Conservation (phyloP, 164 flowering plant species). For the Protea cynaroides region DNA sequence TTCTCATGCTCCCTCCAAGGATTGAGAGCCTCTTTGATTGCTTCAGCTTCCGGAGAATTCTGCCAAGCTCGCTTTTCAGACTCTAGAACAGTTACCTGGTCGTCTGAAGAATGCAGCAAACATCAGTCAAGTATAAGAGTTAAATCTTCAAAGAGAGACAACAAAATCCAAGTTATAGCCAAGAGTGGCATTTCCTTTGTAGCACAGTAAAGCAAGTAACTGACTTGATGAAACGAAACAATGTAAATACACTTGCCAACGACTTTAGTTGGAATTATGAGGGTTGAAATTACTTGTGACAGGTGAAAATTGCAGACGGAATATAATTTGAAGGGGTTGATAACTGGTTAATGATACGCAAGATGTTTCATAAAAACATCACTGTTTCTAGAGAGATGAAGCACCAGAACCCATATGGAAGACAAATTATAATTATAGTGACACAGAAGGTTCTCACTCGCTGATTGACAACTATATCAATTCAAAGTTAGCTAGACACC, state of each 20-base stretch:
- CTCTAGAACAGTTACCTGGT: constrained; percentile 85
- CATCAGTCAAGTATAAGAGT: not conserved
- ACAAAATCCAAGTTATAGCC: not conserved
- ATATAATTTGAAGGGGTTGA: not conserved
- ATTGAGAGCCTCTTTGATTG: constrained; percentile 75
- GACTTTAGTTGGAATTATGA: not conserved
- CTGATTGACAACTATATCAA: not conserved
- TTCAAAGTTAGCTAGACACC: not conserved
- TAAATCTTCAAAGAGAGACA: not conserved
- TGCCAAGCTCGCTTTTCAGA: constrained; percentile 91
- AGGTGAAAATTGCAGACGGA: not conserved
- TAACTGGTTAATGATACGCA: not conserved
- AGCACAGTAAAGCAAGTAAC: too few relatives aligned
- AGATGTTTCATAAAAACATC: not conserved
- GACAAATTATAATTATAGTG: not conserved
- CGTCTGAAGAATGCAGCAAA: constrained; percentile 46
- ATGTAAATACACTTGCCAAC: not conserved
- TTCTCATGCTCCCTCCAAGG: constrained; percentile 73
- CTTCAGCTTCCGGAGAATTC: constrained; percentile 76
- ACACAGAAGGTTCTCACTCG: not conserved
- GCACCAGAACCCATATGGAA: not conserved
- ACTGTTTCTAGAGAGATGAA: not conserved
- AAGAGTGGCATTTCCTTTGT: not conserved
- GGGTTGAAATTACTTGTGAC: not conserved
- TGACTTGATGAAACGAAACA: not conserved